Evolutionary conservation across 306 rosid genomes (phyloP).

Genomic region (Sindora glabra): DNA sequence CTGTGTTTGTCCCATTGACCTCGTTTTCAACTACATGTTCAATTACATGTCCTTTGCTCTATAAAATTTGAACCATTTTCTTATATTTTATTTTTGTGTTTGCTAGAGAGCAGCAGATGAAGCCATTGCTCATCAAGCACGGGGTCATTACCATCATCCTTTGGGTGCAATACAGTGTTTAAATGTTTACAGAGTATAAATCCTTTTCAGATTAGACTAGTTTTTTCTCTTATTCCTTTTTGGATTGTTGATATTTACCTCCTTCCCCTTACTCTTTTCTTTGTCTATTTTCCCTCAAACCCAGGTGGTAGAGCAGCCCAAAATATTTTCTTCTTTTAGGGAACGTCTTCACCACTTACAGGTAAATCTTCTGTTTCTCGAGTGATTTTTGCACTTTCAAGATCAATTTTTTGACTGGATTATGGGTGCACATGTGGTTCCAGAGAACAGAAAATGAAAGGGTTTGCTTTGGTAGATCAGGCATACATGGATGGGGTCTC

Average conservation of each 20-base stretch:
- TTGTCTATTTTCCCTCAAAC: constrained; percentile 2
- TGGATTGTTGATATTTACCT: background rate
- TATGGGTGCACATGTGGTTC: constrained; percentile 18
- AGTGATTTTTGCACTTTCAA: constrained; percentile 2
- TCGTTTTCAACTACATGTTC: background rate
- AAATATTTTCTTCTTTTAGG: constrained; percentile 75
- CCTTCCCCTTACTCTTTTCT: background rate
- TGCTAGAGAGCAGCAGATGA: constrained; percentile 70
- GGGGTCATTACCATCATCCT: constrained; percentile 80
- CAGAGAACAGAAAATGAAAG: constrained; percentile 91
- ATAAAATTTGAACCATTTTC: constrained; percentile 9
- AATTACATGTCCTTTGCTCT: background rate
- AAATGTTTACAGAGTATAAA: constrained; percentile 55
- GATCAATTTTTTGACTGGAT: constrained; percentile 25
- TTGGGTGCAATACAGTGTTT: constrained; percentile 49
- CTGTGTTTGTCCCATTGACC: background rate
- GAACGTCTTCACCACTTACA: constrained; percentile 86
- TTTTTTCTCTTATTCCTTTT: background rate
- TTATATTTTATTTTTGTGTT: constrained; percentile 17
- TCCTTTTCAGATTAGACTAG: constrained; percentile 19
- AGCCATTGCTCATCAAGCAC: constrained; percentile 52
- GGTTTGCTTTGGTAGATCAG: constrained; percentile 98
- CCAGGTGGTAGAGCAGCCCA: constrained; percentile 65
- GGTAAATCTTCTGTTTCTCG: constrained; percentile 38
- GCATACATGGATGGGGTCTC: constrained; percentile 99